Conservation (phyloP, 108 stramenopile species). For the Nitzschia sp. region DNA sequence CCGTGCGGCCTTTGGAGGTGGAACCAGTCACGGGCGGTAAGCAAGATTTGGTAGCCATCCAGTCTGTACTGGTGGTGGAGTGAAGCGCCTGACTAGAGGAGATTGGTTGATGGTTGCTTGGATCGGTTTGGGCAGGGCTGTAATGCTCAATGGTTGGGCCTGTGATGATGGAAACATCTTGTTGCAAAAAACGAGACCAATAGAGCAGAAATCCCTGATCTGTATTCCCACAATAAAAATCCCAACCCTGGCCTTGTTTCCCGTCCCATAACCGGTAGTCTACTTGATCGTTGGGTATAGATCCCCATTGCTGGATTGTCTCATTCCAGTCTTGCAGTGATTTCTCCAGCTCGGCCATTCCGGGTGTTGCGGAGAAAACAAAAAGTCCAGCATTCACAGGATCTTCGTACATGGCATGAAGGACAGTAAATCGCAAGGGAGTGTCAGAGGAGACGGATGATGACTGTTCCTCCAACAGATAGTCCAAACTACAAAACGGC, state of each 20-base stretch:
- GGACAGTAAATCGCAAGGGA: slow-evolving; percentile 13
- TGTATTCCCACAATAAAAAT: slow-evolving; percentile 39
- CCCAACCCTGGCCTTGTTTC: slow-evolving; percentile 21
- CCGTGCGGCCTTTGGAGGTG: background rate
- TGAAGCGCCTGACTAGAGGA: background rate
- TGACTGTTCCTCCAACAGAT: slow-evolving; percentile 35
- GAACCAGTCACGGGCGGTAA: background rate
- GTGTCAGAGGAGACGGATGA: background rate
- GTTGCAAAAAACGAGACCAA: slow-evolving; percentile 32
- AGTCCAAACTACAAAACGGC: slow-evolving; percentile 58
- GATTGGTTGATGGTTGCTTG: background rate
- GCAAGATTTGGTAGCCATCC: slow-evolving; percentile 5
- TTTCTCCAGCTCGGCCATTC: slow-evolving; percentile 6
- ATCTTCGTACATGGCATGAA: slow-evolving; percentile 39
- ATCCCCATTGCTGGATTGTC: background rate
- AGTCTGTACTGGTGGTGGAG: background rate
- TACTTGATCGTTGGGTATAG: background rate
- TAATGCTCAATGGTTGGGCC: slow-evolving; percentile 18
- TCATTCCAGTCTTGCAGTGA: slow-evolving; percentile 12
- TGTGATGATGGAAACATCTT: slow-evolving; percentile 26
- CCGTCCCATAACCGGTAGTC: slow-evolving; percentile 31
- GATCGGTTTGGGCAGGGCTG: background rate
- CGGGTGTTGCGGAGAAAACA: slow-evolving; percentile 12
- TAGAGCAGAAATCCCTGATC: slow-evolving; percentile 48
- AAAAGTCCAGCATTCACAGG: slow-evolving; percentile 43